Conservation (phyloP, 2,329 filamentous ascomycete genomes). For the Diaporthe amygdali region DNA sequence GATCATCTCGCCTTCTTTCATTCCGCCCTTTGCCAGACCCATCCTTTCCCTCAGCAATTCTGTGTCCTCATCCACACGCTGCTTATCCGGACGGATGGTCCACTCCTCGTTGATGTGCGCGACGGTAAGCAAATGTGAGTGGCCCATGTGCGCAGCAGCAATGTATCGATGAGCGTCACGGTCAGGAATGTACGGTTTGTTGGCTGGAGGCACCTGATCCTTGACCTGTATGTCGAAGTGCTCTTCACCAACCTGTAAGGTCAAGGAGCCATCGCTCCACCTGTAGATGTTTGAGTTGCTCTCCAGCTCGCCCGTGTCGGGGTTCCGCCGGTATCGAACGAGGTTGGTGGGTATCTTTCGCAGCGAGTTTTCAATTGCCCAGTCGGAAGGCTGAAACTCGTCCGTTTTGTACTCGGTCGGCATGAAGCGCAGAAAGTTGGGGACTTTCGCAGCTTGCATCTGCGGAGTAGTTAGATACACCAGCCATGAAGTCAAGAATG, state of each 20-base stretch:
- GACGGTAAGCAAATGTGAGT: slow-evolving; percentile 72
- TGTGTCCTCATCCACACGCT: slow-evolving; percentile 51
- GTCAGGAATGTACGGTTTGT: slow-evolving; percentile 67
- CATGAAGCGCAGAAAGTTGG: slow-evolving; percentile 73
- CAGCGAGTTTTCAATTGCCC: slow-evolving; percentile 58
- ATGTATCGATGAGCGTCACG: slow-evolving; percentile 80
- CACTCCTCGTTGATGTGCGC: slow-evolving; percentile 79
- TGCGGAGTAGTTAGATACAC: slow-evolving; percentile 39
- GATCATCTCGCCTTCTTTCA: slow-evolving; percentile 61
- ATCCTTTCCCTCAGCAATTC: slow-evolving; percentile 73
- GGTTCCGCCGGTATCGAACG: slow-evolving; percentile 72
- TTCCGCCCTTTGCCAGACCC: slow-evolving; percentile 58
- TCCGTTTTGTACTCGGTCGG: slow-evolving; percentile 70
- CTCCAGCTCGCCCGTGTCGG: slow-evolving; percentile 68
- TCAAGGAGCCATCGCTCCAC: slow-evolving; percentile 82
- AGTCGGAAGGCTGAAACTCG: slow-evolving; percentile 66
- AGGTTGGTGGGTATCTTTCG: slow-evolving; percentile 66
- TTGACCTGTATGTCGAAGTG: slow-evolving; percentile 79
- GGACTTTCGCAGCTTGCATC: slow-evolving; percentile 74
- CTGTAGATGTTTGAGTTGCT: slow-evolving; percentile 78
- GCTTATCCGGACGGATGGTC: slow-evolving; percentile 65
- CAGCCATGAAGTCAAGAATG: background rate
- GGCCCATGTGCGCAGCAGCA: slow-evolving; percentile 71
- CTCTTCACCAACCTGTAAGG: slow-evolving; percentile 74
- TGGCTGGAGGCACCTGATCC: slow-evolving; percentile 65